These are phyloP conservation scores for Tricholoma matsutake DNA, from an alignment of 768 basidiomycete species.

Conservation along the genomic window DNA sequence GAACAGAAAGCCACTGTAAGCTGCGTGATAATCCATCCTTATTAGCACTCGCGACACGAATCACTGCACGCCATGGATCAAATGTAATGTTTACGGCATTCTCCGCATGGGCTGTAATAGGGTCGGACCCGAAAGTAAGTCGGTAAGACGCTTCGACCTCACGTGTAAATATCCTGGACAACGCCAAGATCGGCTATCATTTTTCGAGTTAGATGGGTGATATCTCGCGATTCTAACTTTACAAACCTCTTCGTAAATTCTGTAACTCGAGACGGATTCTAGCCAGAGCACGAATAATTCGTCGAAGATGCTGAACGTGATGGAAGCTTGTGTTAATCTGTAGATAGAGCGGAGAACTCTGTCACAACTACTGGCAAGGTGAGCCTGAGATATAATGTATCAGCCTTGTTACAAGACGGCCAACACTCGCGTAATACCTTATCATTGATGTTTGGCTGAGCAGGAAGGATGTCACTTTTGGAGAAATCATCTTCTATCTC, in stretches of 20 bases:
- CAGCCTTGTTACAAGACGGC: neutral
- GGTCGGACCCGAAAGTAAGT: conserved; percentile 33
- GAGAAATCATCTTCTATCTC: conserved; percentile 37
- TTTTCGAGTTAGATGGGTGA: neutral
- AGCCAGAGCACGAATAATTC: conserved; percentile 61
- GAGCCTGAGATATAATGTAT: neutral
- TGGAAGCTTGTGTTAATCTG: conserved; percentile 49
- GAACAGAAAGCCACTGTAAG: conserved; percentile 57
- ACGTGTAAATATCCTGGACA: conserved; percentile 55
- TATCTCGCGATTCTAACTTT: conserved; percentile 3
- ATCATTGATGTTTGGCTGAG: conserved; percentile 5
- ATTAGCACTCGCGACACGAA: conserved; percentile 39
- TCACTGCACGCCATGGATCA: conserved; percentile 57
- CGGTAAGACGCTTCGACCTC: conserved; percentile 46
- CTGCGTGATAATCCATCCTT: conserved; percentile 42
- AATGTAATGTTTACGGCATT: conserved; percentile 22
- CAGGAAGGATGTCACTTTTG: conserved; percentile 12
- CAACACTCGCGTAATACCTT: conserved; percentile 9
- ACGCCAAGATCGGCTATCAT: conserved; percentile 46
- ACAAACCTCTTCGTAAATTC: conserved; percentile 38
- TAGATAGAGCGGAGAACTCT: conserved; percentile 48
- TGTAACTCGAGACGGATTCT: conserved; percentile 35
- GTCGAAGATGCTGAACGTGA: conserved; percentile 57
- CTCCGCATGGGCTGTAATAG: conserved; percentile 27
- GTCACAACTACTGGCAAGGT: conserved; percentile 28